Evolutionary conservation across 73 alveolate species (phyloP).

Genomic region (Tetrahymena borealis): DNA sequence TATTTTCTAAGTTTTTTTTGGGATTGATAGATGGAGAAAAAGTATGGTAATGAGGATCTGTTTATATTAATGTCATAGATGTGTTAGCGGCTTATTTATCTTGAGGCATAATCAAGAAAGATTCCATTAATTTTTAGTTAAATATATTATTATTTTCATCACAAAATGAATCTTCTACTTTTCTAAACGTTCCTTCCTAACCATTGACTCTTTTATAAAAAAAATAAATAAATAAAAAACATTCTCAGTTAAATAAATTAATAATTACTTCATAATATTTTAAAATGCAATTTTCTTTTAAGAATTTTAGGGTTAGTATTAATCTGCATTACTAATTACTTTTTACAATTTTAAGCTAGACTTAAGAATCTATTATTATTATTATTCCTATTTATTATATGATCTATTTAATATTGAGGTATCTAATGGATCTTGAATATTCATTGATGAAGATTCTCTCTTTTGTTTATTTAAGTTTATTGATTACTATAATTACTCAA

Average conservation of each 20-base stretch:
- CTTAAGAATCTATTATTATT: neutral
- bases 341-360: neutral
- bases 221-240: neutral
- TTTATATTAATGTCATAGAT: neutral
- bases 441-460: neutral
- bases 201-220: neutral
- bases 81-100: neutral
- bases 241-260: too few relatives aligned
- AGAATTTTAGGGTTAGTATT: too few relatives aligned
- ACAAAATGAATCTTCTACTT: neutral
- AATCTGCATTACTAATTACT: neutral
- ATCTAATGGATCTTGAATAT: neutral
- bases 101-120: neutral
- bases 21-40: neutral
- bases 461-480: neutral
- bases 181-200: neutral
- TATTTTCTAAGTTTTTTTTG: neutral
- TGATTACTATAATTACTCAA: neutral
- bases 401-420: neutral
- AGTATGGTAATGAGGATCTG: neutral
- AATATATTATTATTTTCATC: neutral
- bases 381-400: neutral
- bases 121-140: neutral
- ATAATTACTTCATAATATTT: too few relatives aligned
- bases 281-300: neutral